phyloP scores from a whole-genome alignment of 2,329 filamentous ascomycete species.

The Colletotrichum cereale region DNA sequence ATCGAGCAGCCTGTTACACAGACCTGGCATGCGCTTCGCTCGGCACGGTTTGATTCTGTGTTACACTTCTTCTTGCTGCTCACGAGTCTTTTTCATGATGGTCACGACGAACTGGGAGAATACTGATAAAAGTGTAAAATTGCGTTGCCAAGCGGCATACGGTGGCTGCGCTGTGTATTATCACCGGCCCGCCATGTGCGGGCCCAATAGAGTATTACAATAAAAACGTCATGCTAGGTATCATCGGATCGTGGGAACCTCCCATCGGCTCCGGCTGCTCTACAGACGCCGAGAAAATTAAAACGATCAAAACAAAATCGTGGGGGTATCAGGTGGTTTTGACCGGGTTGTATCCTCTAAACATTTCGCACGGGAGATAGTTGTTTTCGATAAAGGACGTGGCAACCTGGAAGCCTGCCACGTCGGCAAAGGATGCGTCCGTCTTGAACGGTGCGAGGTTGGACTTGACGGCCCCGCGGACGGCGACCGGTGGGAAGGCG shows the following conservation, averaged over 20 bases:
- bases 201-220: not conserved
- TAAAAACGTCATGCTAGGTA: conserved; percentile 15
- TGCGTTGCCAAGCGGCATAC: not conserved
- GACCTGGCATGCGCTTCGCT: not conserved
- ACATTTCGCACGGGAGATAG: conserved; percentile 41
- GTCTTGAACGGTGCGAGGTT: conserved; percentile 45
- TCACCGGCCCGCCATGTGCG: not conserved
- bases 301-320: not conserved
- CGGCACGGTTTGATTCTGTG: not conserved
- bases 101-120: not conserved
- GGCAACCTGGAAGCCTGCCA: conserved; percentile 37
- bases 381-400: conserved; percentile 43
- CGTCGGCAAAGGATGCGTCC: conserved; percentile 22
- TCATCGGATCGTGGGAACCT: conserved; percentile 21
- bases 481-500: conserved; percentile 45
- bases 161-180: conserved; percentile 12
- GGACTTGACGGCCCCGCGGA: conserved; percentile 44
- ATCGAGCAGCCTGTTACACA: not conserved
- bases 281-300: not conserved
- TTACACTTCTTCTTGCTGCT: no score
- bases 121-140: not conserved
- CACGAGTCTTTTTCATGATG: not conserved
- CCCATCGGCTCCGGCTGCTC: not conserved
- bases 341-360: conserved; percentile 38
- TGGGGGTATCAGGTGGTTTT: conserved; percentile 37